Evolutionary conservation across 2,329 filamentous ascomycete genomes (phyloP), one percentile per base, ranked within the genome.

Genomic region (Xylaria sp.): DNA sequence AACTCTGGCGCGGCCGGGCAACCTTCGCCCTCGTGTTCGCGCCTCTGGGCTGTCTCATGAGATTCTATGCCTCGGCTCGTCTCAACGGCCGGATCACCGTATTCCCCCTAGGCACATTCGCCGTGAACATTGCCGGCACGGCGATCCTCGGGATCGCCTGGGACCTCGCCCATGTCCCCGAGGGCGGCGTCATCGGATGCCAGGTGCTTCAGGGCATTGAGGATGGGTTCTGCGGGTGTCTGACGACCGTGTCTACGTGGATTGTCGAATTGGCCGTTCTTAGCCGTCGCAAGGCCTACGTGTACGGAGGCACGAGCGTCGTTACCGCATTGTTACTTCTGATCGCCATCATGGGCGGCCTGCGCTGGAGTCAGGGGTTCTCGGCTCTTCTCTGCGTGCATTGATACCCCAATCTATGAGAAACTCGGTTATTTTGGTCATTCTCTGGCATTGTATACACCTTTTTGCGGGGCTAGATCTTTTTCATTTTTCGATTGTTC

Each of bases 51-150:
- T 94, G 92, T 73, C 80, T 97, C 0, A 77, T 86, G 0, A 88
- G 95, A 3, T 97, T 92, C 81, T 94, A 93, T 77, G 79, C 87
- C 1, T 92, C 92, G 0, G 77, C 92, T 6, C 79, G 83, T 27
- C 85, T 97, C n/a, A 98, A 98, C 75, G 82, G 86, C 0, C 84
- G 88, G 23, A 73, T 89, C 0, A 79, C 88, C 0, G 82, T 85
- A 0, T 98, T 98, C 73, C 95, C 95, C 0, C 79, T 98, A 0
- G 95, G 95, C 2, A 98, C 95, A 0, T 97, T 98, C 75, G 81
- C 83, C 0, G 93, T 92, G 32, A 98, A 98, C 75, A 84, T 97
- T 4, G 78, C 91, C 16, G 95, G 94, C 4, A 94, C 93, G 0
- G 86, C 86, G 0, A 80, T 97, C 18, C 79, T 97, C 59, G 94